Evolutionary conservation across 2,329 filamentous ascomycete genomes (phyloP).

Genomic region (Monilinia fructigena): DNA sequence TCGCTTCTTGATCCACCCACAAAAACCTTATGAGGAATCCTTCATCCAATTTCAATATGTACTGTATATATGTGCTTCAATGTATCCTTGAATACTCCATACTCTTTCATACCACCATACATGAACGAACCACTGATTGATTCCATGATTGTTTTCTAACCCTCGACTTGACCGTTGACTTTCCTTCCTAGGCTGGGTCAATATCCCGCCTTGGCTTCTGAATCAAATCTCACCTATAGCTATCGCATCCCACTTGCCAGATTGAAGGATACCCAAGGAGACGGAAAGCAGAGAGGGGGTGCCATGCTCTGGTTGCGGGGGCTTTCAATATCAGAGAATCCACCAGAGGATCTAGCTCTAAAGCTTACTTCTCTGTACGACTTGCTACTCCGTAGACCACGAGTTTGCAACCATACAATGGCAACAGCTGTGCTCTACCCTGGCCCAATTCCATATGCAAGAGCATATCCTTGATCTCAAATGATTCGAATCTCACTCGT

Average conservation of each 20-base stretch:
- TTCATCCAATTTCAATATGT: not conserved
- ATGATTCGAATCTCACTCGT: constrained; percentile 14
- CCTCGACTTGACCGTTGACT: not conserved
- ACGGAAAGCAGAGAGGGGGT: constrained; percentile 1
- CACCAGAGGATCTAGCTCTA: constrained; percentile 1
- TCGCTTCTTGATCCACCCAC: not conserved
- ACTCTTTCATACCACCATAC: not conserved
- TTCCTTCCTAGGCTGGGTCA: not conserved
- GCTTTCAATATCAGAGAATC: constrained; percentile 10
- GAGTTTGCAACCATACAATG: not conserved
- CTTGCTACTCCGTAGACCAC: not conserved
- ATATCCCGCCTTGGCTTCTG: not conserved
- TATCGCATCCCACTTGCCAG: not conserved
- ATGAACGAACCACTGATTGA: not conserved
- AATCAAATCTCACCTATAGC: not conserved
- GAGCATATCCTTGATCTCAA: constrained; percentile 15
- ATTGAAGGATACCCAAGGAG: constrained; percentile 1
- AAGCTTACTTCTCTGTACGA: constrained; percentile 9
- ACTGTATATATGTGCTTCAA: too few relatives aligned
- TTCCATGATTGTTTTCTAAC: not conserved
- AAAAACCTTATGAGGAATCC: not conserved
- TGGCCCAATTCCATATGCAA: constrained; percentile 1
- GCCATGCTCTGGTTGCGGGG: not conserved
- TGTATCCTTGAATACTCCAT: not conserved
- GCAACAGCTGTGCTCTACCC: not conserved